phyloP scores from a whole-genome alignment of 768 basidiomycete genomes.

The Lentinula boryana region DNA sequence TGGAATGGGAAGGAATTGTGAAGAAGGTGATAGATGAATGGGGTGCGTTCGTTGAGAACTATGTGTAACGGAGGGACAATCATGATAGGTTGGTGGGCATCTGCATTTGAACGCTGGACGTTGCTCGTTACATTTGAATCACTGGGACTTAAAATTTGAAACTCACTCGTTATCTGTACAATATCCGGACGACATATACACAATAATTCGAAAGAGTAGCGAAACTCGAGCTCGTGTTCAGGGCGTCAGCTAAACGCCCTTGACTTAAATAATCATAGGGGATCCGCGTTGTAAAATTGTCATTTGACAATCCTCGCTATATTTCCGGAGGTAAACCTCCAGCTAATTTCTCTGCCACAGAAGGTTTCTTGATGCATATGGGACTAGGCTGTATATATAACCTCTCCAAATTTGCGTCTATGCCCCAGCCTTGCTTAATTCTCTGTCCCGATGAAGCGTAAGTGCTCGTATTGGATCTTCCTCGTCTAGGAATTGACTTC shows the following conservation, averaged over 20 bases:
- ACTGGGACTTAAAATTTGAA: not conserved
- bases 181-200: not conserved
- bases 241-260: not conserved
- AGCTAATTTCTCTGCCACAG: not conserved
- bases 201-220: not conserved
- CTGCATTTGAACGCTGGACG: not conserved
- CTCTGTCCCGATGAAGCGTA: not conserved
- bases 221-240: not conserved
- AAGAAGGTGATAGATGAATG: slow-evolving; percentile 74
- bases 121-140: not conserved
- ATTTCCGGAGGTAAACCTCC: not conserved
- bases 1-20: slow-evolving; percentile 72
- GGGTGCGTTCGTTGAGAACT: slow-evolving; percentile 57
- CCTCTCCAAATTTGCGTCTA: not conserved
- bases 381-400: not conserved
- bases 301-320: not conserved
- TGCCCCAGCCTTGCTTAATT: no score
- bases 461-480: not conserved
- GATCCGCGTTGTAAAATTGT: not conserved
- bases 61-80: slow-evolving; percentile 21
- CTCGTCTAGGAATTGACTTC: no score
- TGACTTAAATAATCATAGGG: no score
- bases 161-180: not conserved
- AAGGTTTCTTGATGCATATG: not conserved
- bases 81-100: not conserved